A percentile compares a stretch with the other conserved stretches of the same genome.
Conservation (phyloP, 163 green algal species). For the Volvox carteri region DNA sequence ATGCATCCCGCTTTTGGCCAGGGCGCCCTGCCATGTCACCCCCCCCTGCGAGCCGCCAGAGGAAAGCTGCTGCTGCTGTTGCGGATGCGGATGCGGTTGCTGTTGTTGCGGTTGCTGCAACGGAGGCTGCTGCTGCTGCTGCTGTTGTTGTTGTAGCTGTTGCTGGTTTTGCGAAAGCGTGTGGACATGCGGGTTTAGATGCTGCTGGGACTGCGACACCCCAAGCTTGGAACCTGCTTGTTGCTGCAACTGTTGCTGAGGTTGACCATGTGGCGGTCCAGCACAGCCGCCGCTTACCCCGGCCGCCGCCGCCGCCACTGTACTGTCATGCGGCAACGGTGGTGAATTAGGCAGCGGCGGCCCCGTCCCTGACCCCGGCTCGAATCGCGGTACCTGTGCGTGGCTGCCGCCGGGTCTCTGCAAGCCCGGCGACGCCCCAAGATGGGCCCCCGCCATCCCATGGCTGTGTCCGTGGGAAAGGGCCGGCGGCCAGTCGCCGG, state of each 20-base stretch:
- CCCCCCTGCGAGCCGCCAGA: neutral
- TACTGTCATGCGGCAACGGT: neutral
- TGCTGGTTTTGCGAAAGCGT: too few relatives aligned
- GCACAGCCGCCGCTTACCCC: neutral
- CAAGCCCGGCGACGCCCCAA: neutral
- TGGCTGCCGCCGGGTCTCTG: neutral
- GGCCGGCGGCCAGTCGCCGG: conserved; percentile 10
- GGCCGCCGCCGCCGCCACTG: neutral
- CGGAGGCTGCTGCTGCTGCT: neutral
- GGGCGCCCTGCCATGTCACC: conserved; percentile 54
- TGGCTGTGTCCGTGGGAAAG: neutral
- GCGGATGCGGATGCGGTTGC: neutral
- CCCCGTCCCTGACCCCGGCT: neutral
- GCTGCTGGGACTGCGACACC: too few relatives aligned
- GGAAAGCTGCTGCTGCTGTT: neutral
- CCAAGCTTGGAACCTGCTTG: too few relatives aligned
- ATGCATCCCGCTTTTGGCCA: conserved; percentile 62
- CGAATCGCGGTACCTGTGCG: neutral
- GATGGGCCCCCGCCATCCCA: neutral
- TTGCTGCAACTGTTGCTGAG: neutral
- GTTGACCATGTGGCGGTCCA: neutral
- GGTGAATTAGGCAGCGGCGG: conserved; percentile 19
- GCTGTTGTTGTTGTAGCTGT: neutral
- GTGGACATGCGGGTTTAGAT: too few relatives aligned
- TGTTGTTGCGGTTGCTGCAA: neutral